phyloP scores from a whole-genome alignment of 2,329 filamentous ascomycete species.

The Stagonosporopsis tanaceti region DNA sequence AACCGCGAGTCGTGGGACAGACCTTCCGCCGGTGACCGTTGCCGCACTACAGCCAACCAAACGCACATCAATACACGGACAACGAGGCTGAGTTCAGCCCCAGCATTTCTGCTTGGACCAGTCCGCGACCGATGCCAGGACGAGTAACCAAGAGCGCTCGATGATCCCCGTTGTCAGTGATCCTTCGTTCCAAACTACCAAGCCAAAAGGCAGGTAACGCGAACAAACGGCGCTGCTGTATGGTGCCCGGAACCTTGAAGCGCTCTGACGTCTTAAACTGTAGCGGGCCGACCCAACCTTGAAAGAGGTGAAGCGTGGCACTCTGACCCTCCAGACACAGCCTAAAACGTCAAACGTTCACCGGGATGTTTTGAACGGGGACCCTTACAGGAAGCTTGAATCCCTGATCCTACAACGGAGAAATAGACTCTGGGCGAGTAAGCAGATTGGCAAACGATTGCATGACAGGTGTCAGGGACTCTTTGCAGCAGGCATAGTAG shows the following conservation, averaged over 20 bases:
- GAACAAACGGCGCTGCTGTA: conserved; percentile 6
- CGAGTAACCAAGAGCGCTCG: neutral
- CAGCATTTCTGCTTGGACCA: conserved; percentile 3
- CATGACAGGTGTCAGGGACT: conserved; percentile 10
- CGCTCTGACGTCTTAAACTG: conserved; percentile 10
- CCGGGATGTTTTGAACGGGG: conserved; percentile 1
- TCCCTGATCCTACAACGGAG: conserved; percentile 3
- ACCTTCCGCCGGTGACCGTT: conserved; percentile 8
- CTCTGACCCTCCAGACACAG: neutral
- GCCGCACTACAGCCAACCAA: conserved; percentile 15
- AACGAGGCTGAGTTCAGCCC: conserved; percentile 4
- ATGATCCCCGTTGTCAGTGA: conserved; percentile 16
- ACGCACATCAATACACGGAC: conserved; percentile 9
- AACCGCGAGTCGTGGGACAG: conserved; percentile 5
- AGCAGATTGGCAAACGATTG: conserved; percentile 13
- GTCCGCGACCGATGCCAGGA: neutral
- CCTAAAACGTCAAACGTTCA: conserved; percentile 15
- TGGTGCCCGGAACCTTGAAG: conserved; percentile 9
- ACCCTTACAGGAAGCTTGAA: conserved; percentile 11
- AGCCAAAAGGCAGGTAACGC: conserved; percentile 14
- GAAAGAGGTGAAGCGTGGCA: conserved; percentile 10
- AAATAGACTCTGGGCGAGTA: conserved; percentile 14
- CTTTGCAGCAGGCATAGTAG: neutral
- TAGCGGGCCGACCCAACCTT: conserved; percentile 22
- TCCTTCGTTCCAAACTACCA: neutral